phyloP scores from a whole-genome alignment of 192 early-diverging fungal genomes.

The Backusella australiensis region DNA sequence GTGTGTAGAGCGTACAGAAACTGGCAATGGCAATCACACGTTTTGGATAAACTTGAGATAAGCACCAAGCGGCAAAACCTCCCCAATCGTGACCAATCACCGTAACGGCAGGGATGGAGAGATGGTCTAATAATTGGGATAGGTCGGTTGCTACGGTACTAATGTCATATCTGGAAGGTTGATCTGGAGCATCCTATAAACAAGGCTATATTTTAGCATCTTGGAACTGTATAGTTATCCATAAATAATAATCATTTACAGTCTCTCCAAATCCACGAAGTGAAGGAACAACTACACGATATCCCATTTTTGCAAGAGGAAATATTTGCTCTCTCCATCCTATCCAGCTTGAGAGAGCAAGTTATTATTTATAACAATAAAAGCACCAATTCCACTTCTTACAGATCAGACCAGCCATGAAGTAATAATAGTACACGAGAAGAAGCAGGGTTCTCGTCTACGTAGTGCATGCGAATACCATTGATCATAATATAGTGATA shows the following conservation, averaged over 20 bases:
- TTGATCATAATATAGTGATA: constrained; percentile 22
- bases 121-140: constrained; percentile 51
- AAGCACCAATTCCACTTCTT: neutral
- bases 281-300: constrained; percentile 52
- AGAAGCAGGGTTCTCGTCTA: constrained; percentile 26
- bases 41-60: constrained; percentile 55
- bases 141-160: constrained; percentile 53
- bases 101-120: constrained; percentile 45
- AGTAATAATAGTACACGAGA: constrained; percentile 13
- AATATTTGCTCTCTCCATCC: constrained; percentile 43
- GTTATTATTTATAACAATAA: neutral
- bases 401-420: constrained; percentile 35
- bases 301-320: constrained; percentile 46
- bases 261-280: constrained; percentile 51
- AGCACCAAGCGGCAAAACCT: constrained; percentile 48
- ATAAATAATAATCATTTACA: constrained; percentile 2
- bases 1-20: constrained; percentile 50
- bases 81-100: constrained; percentile 72
- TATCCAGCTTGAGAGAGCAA: neutral
- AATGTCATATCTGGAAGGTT: constrained; percentile 33
- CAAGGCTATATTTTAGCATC: neutral
- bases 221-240: neutral
- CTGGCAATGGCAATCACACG: constrained; percentile 47
- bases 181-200: constrained; percentile 15
- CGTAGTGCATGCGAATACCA: constrained; percentile 30